Percentiles rank a stretch among this genome's conserved stretches.
Evolutionary conservation across 1,284 basidiomycete genomes (phyloP).

Genomic region (Grifola frondosa): DNA sequence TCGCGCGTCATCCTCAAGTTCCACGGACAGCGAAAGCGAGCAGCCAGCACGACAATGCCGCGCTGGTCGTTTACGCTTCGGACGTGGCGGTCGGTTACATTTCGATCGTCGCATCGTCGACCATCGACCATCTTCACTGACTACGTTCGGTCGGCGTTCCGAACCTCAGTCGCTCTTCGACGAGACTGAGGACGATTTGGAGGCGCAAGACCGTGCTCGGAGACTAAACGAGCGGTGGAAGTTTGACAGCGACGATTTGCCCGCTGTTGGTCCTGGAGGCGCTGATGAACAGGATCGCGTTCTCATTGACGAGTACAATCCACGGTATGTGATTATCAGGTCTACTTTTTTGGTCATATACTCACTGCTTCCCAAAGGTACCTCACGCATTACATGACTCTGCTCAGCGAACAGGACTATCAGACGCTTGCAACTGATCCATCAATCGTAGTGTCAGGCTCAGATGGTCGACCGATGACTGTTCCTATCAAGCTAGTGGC

Average conservation of each 20-base stretch:
- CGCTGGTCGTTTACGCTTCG: slow-evolving; percentile 72
- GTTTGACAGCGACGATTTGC: slow-evolving; percentile 66
- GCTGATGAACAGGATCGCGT: slow-evolving; percentile 66
- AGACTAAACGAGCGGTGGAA: slow-evolving; percentile 64
- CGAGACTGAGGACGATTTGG: slow-evolving; percentile 41
- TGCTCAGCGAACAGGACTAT: slow-evolving; percentile 48
- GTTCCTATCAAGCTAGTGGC: slow-evolving; percentile 18
- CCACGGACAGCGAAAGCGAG: slow-evolving; percentile 35
- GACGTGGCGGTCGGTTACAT: slow-evolving; percentile 79
- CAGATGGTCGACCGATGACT: slow-evolving; percentile 40
- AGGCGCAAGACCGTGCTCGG: slow-evolving; percentile 36
- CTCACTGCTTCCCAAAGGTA: slow-evolving; percentile 39
- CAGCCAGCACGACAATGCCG: slow-evolving; percentile 37
- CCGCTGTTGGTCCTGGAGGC: slow-evolving; percentile 57
- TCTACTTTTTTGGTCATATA: slow-evolving; percentile 1
- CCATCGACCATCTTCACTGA: slow-evolving; percentile 6
- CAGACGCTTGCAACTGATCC: slow-evolving; percentile 44
- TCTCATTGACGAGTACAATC: slow-evolving; percentile 68
- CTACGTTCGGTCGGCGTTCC: slow-evolving; percentile 2
- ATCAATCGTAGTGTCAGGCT: slow-evolving; percentile 35
- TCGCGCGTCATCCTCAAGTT: slow-evolving; percentile 35
- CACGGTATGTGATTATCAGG: slow-evolving; percentile 60
- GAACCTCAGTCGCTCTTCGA: slow-evolving; percentile 12
- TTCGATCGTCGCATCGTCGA: slow-evolving; percentile 65
- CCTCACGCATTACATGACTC: slow-evolving; percentile 55